Conservation (phyloP, 352 stramenopile genomes). For the Globisporangium carolinianum region DNA sequence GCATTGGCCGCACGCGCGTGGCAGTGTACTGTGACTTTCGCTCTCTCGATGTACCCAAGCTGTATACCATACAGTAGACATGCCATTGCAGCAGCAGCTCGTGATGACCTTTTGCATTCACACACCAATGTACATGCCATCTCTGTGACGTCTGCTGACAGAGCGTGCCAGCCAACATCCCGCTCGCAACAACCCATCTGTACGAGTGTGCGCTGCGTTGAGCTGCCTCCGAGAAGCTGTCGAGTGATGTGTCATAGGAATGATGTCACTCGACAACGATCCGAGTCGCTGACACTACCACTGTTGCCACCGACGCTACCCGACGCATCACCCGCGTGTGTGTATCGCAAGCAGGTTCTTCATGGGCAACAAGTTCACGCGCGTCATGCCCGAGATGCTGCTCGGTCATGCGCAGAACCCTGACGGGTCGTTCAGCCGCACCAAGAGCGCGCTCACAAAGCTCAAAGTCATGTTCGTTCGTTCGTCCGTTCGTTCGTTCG, state of each 20-base stretch:
- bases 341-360: conserved; percentile 30
- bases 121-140: not conserved
- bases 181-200: conserved; percentile 63
- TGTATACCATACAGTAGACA: not conserved
- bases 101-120: conserved; percentile 1
- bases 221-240: not conserved
- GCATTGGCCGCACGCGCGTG: conserved; percentile 52
- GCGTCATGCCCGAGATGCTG: conserved; percentile 64
- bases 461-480: conserved; percentile 66
- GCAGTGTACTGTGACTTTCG: conserved; percentile 77
- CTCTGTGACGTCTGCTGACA: conserved; percentile 12
- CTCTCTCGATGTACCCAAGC: conserved; percentile 32
- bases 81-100: not conserved
- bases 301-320: not conserved
- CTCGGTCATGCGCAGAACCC: conserved; percentile 42
- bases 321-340: too few species aligned
- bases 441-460: conserved; percentile 38
- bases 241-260: too few species aligned
- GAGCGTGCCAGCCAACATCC: conserved; percentile 54
- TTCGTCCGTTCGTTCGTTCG: not conserved
- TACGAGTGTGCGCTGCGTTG: conserved; percentile 18
- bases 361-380: conserved; percentile 63
- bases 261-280: not conserved
- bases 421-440: conserved; percentile 37
- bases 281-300: conserved; percentile 4